Conservation (phyloP, 1,284 basidiomycete genomes). For the Trametes polyzona region DNA sequence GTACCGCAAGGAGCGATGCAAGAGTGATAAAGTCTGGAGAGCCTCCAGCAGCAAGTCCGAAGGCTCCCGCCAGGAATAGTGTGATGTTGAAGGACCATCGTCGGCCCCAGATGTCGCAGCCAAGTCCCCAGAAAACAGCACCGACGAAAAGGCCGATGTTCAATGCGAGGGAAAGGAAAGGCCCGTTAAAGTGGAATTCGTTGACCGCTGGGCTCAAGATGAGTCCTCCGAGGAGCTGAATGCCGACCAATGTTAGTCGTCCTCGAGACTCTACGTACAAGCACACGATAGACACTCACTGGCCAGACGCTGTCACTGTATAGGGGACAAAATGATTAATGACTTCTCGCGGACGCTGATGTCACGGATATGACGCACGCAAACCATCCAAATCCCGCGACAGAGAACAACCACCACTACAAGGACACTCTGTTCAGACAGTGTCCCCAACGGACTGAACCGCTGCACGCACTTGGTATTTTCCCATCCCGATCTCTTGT, state of each 20-base stretch:
- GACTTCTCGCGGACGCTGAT: not conserved
- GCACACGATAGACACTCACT: conserved; percentile 31
- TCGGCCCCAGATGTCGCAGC: conserved; percentile 67
- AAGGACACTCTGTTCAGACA: not conserved
- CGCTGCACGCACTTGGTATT: conserved; percentile 57
- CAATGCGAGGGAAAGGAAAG: conserved; percentile 60
- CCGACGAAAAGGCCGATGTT: conserved; percentile 69
- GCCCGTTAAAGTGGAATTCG: conserved; percentile 59
- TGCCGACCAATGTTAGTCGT: not conserved
- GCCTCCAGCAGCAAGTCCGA: conserved; percentile 52
- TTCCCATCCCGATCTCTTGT: conserved; percentile 69
- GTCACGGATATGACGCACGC: conserved; percentile 49
- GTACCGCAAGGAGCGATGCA: conserved; percentile 48
- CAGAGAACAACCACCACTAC: conserved; percentile 60
- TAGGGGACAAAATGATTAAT: not conserved
- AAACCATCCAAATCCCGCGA: conserved; percentile 74
- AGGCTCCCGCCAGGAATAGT: conserved; percentile 59
- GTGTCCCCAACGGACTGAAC: not conserved
- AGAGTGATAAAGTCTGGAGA: conserved; percentile 48
- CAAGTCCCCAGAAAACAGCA: conserved; percentile 68
- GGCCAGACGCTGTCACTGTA: conserved; percentile 53
- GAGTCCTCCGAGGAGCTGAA: conserved; percentile 54
- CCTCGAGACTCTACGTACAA: not conserved
- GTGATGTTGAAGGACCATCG: conserved; percentile 69
- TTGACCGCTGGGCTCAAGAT: conserved; percentile 59